These are phyloP conservation scores for Kuraishia hungarica DNA, from an alignment of 805 yeast genomes.

Conservation along the genomic window DNA sequence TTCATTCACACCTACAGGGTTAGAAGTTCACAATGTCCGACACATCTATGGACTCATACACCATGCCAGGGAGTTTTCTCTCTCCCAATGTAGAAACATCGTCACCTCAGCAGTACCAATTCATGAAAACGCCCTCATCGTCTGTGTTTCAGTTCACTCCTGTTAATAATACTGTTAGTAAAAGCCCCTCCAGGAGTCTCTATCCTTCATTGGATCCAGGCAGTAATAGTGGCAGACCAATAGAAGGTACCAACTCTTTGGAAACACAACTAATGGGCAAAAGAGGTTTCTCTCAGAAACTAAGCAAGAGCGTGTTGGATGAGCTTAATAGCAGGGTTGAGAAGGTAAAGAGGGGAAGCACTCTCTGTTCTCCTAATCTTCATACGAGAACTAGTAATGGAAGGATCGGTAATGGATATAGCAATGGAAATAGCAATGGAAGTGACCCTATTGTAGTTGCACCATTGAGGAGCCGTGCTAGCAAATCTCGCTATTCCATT, in stretches of 20 bases:
- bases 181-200: not conserved
- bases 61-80: not conserved
- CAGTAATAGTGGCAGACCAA: not conserved
- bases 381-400: no score
- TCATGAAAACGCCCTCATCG: constrained; percentile 14
- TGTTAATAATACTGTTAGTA: constrained; percentile 11
- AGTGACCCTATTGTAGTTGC: constrained; percentile 6
- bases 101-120: no score
- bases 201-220: not conserved
- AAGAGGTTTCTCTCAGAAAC: constrained; percentile 36
- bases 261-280: not conserved
- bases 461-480: constrained; percentile 16
- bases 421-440: not conserved
- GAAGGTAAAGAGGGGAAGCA: constrained; percentile 24
- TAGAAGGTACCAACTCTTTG: not conserved
- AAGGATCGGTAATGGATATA: no score
- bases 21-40: no score
- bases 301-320: constrained; percentile 34
- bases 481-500: constrained; percentile 27
- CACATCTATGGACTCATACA: no score
- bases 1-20: no score
- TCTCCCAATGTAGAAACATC: not conserved
- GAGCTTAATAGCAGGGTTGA: constrained; percentile 35
- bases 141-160: constrained; percentile 21
- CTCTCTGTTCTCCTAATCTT: no score